Evolutionary conservation across 805 yeast genomes (phyloP).

Genomic region (Ogataea naganishii): DNA sequence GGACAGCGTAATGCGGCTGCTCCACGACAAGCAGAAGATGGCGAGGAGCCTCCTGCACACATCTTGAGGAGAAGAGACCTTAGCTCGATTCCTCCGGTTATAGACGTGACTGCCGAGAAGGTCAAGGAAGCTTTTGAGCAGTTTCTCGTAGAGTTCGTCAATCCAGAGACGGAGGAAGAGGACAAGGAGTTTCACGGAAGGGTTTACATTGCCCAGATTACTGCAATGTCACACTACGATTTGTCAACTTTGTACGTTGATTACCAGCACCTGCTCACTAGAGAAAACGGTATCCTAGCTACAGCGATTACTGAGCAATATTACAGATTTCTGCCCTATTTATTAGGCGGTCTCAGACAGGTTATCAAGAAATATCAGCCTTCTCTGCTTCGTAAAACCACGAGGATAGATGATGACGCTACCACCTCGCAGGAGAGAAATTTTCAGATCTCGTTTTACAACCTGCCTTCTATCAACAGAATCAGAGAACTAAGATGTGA

Average conservation of each 20-base stretch:
- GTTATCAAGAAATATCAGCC: constrained; percentile 75
- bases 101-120: constrained; percentile 87
- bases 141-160: constrained; percentile 61
- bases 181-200: constrained; percentile 41
- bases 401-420: constrained; percentile 28
- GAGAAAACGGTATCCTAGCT: constrained; percentile 83
- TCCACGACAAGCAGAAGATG: constrained; percentile 16
- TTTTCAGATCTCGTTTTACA: constrained; percentile 86
- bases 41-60: constrained; percentile 18
- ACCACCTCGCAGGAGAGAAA: constrained; percentile 53
- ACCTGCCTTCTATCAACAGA: constrained; percentile 72
- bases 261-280: constrained; percentile 63
- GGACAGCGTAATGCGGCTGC: too few relatives aligned
- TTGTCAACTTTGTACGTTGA: constrained; percentile 76
- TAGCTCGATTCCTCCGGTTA: constrained; percentile 73
- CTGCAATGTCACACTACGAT: constrained; percentile 71
- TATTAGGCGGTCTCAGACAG: constrained; percentile 64
- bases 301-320: constrained; percentile 86
- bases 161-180: constrained; percentile 24
- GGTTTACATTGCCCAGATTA: constrained; percentile 70
- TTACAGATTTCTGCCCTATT: constrained; percentile 84
- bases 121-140: constrained; percentile 86
- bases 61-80: constrained; percentile 40
- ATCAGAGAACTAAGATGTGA: constrained; percentile 88
- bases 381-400: constrained; percentile 40